Evolutionary conservation across 2,329 filamentous ascomycete genomes (phyloP).

Genomic region (Clarireedia hainanense): DNA sequence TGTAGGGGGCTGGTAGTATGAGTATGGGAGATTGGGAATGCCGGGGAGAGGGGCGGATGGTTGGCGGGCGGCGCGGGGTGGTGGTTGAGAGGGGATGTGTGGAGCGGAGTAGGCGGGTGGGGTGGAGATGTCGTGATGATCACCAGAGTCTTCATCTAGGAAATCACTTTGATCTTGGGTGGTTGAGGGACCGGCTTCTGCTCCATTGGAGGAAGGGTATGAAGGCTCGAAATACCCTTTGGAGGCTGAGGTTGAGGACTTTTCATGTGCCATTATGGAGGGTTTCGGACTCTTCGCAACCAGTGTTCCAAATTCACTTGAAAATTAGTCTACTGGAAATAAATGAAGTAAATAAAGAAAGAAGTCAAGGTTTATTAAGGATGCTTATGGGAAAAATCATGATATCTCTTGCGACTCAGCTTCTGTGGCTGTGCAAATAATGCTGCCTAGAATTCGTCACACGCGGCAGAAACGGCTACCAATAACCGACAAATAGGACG

Average conservation of each 20-base stretch:
- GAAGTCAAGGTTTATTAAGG: too few relatives aligned
- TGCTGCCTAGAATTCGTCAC: neutral
- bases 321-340: too few relatives aligned
- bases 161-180: neutral
- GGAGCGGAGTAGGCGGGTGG: slow-evolving; percentile 26
- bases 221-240: slow-evolving; percentile 15
- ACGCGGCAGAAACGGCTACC: neutral
- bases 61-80: slow-evolving; percentile 5
- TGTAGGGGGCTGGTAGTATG: slow-evolving; percentile 40
- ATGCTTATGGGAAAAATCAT: too few relatives aligned
- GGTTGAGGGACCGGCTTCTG: slow-evolving; percentile 14
- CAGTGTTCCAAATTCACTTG: neutral
- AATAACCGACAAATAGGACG: neutral
- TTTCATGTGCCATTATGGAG: neutral
- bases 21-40: slow-evolving; percentile 23
- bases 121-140: slow-evolving; percentile 14
- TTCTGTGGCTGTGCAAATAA: neutral
- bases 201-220: slow-evolving; percentile 15
- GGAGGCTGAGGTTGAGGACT: neutral
- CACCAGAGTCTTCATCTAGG: slow-evolving; percentile 8
- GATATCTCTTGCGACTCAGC: neutral
- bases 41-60: slow-evolving; percentile 15
- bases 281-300: too few relatives aligned
- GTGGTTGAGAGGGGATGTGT: slow-evolving; percentile 8
- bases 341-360: neutral